A percentile compares a stretch with the other conserved stretches of the same genome.
phyloP scores from a whole-genome alignment of 768 basidiomycete species.

The Hygrophorus russula region DNA sequence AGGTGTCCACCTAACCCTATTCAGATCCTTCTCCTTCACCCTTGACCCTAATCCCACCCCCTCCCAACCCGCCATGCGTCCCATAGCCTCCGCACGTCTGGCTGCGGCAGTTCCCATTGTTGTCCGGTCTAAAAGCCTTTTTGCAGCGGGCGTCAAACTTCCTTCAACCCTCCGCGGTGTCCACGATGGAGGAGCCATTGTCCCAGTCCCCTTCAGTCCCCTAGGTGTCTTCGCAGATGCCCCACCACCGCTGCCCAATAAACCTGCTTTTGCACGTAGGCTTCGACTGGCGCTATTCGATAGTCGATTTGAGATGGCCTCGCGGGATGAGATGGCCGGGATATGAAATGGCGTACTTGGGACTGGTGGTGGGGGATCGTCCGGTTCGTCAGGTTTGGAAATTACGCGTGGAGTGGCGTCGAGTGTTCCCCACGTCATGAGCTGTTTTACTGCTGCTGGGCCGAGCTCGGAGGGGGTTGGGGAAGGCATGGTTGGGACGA shows the following conservation, averaged over 20 bases:
- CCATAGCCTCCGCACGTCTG: slow-evolving; percentile 61
- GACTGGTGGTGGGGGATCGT: slow-evolving; percentile 35
- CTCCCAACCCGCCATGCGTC: slow-evolving; percentile 46
- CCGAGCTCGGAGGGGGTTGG: slow-evolving; percentile 79
- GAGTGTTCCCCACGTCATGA: slow-evolving; percentile 97
- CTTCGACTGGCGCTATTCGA: slow-evolving; percentile 75
- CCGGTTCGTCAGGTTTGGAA: slow-evolving; percentile 43
- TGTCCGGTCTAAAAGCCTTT: slow-evolving; percentile 60
- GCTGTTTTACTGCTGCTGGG: slow-evolving; percentile 73
- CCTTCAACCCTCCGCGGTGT: slow-evolving; percentile 73
- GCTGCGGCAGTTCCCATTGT: slow-evolving; percentile 52
- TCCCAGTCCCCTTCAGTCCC: slow-evolving; percentile 26
- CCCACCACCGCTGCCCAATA: slow-evolving; percentile 34
- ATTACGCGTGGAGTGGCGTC: slow-evolving; percentile 87
- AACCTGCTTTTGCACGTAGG: slow-evolving; percentile 63
- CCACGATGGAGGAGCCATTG: slow-evolving; percentile 70
- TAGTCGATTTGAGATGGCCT: slow-evolving; percentile 70
- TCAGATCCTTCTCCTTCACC: slow-evolving; percentile 50
- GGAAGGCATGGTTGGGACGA: slow-evolving; percentile 80
- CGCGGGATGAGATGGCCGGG: slow-evolving; percentile 65
- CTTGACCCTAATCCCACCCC: slow-evolving; percentile 18
- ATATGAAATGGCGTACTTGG: slow-evolving; percentile 69
- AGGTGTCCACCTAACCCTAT: slow-evolving; percentile 68
- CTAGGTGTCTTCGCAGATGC: slow-evolving; percentile 24
- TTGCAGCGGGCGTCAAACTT: slow-evolving; percentile 79